These are phyloP conservation scores for Penicillium brasilianum DNA, from an alignment of 2,329 filamentous ascomycete species.

Conservation along the genomic window DNA sequence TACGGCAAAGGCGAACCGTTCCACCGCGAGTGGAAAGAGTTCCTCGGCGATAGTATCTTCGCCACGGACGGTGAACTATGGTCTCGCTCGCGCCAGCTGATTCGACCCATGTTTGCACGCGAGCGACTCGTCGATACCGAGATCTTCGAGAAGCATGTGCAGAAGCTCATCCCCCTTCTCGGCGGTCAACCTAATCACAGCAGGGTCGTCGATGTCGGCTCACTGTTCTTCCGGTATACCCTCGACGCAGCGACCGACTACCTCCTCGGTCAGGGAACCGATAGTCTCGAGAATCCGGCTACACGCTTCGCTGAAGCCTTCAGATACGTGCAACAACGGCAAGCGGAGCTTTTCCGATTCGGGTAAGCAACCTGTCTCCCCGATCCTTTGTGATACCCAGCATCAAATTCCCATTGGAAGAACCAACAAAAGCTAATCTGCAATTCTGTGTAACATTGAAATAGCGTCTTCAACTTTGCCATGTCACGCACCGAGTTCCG, in stretches of 20 bases:
- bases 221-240: constrained; percentile 81
- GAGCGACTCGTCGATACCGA: constrained; percentile 83
- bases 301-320: constrained; percentile 82
- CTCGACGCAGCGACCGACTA: constrained; percentile 87
- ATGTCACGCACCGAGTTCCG: constrained; percentile 71
- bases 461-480: constrained; percentile 63
- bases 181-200: constrained; percentile 51
- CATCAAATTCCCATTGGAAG: constrained; percentile 5
- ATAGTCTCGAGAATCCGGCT: constrained; percentile 63
- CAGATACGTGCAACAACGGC: constrained; percentile 75
- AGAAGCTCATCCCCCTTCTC: constrained; percentile 72
- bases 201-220: constrained; percentile 69
- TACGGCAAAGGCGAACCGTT: constrained; percentile 81
- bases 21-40: constrained; percentile 74
- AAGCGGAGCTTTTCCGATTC: constrained; percentile 68
- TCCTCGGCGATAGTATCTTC: constrained; percentile 84
- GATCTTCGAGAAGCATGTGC: constrained; percentile 79
- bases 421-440: constrained; percentile 14
- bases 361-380: constrained; percentile 52
- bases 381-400: constrained; percentile 4
- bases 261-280: constrained; percentile 76
- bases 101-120: constrained; percentile 85
- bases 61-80: constrained; percentile 79
- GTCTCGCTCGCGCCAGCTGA: constrained; percentile 81
- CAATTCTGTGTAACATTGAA: background rate